phyloP scores from a whole-genome alignment of 1,284 basidiomycete species.

The Schizophyllum commune region DNA sequence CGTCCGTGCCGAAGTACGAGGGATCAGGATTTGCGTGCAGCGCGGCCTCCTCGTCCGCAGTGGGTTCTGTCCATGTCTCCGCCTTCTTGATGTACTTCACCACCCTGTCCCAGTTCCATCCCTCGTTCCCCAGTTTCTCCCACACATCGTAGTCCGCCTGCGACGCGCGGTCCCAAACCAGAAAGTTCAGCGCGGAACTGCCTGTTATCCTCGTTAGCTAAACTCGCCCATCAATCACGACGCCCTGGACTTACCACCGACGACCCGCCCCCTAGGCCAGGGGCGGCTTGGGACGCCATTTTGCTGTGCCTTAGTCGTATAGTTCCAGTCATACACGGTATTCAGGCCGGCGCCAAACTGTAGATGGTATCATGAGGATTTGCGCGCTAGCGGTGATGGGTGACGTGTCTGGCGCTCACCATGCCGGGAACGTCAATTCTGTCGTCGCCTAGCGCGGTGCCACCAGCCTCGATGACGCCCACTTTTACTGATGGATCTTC shows the following conservation, averaged over 20 bases:
- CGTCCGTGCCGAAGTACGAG: neutral
- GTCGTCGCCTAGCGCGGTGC: neutral
- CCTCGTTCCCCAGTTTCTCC: constrained; percentile 8
- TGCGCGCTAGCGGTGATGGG: no score
- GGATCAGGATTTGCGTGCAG: neutral
- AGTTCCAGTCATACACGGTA: constrained; percentile 5
- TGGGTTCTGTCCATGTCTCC: constrained; percentile 4
- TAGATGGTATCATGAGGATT: neutral
- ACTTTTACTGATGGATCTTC: constrained; percentile 1
- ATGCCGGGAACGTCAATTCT: neutral
- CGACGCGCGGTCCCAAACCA: constrained; percentile 5
- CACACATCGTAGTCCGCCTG: constrained; percentile 4
- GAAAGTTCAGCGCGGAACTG: constrained; percentile 2
- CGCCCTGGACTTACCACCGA: neutral
- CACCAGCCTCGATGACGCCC: constrained; percentile 7
- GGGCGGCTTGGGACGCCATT: neutral
- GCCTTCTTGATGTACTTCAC: constrained; percentile 13
- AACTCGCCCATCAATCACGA: neutral
- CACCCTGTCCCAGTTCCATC: constrained; percentile 10
- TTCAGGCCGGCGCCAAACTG: neutral
- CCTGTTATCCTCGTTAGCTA: neutral
- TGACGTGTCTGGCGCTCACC: neutral
- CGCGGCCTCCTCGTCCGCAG: neutral
- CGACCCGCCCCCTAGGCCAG: neutral
- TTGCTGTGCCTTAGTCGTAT: constrained; percentile 1